phyloP scores from a whole-genome alignment of 345 rosid genomes.

The Geranium rotundifolium region DNA sequence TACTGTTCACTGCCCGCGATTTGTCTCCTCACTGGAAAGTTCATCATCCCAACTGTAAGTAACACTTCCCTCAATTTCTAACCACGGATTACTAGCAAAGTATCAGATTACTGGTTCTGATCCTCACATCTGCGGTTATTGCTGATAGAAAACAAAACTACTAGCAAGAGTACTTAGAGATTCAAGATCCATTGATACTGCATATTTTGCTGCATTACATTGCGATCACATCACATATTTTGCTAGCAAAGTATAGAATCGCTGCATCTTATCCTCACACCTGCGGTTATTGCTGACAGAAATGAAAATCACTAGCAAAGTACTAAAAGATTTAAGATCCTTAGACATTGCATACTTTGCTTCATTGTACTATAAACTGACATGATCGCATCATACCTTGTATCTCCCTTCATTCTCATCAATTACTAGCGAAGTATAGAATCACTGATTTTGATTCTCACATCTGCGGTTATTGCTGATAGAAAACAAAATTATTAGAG shows the following conservation, averaged over 20 bases:
- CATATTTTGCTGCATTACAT: not conserved
- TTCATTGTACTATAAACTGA: no score
- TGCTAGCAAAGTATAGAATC: not conserved
- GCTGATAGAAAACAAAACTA: no score
- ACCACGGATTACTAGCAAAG: no score
- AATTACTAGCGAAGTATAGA: not conserved
- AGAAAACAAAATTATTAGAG: not conserved
- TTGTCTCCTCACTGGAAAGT: slow-evolving; percentile 94
- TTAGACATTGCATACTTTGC: no score
- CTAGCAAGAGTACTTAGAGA: not conserved
- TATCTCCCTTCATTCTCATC: not conserved
- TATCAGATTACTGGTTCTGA: no score
- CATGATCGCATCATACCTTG: no score
- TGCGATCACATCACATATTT: not conserved
- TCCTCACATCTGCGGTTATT: no score
- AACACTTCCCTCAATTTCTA: not conserved
- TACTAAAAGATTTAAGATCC: no score
- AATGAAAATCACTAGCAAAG: no score
- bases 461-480: no score
- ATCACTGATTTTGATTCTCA: no score
- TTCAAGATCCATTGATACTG: not conserved
- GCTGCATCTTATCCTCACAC: not conserved
- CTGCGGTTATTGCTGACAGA: not conserved
- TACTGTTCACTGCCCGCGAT: slow-evolving; percentile 88
- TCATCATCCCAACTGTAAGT: slow-evolving; percentile 89